phyloP scores from a whole-genome alignment of 345 rosid species.

The Lumnitzera littorea region DNA sequence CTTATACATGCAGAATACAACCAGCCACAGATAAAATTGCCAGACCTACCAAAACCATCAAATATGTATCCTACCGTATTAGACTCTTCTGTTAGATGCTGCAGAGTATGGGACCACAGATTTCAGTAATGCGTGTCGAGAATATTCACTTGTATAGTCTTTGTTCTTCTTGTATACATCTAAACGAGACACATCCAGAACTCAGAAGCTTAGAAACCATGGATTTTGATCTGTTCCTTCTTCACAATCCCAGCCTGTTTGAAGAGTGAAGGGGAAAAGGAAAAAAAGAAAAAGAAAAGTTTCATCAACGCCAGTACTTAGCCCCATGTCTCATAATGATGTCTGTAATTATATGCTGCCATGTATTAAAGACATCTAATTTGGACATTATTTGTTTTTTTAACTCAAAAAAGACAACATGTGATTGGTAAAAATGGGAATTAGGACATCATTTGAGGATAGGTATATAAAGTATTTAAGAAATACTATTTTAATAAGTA shows the following conservation, averaged over 20 bases:
- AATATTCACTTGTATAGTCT: neutral
- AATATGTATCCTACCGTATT: too few relatives aligned
- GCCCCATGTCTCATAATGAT: too few relatives aligned
- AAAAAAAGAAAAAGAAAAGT: neutral
- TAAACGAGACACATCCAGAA: constrained; percentile 5
- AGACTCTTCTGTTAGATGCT: too few relatives aligned
- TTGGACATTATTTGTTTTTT: too few relatives aligned
- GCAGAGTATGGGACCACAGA: neutral
- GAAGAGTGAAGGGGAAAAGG: neutral
- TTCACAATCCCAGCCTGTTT: constrained; percentile 75
- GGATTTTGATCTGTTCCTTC: constrained; percentile 77
- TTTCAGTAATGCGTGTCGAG: neutral
- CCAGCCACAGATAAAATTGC: too few relatives aligned
- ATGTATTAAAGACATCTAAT: too few relatives aligned
- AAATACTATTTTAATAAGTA: neutral
- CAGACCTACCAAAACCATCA: too few relatives aligned
- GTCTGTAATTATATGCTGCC: too few relatives aligned
- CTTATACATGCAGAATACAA: too few relatives aligned
- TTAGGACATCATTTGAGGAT: too few relatives aligned
- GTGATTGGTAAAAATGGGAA: too few relatives aligned
- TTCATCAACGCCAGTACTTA: neutral
- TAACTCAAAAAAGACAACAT: too few relatives aligned
- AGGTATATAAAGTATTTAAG: neutral
- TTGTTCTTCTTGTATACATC: neutral
- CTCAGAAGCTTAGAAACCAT: constrained; percentile 48